Evolutionary conservation across 2,329 filamentous ascomycete species (phyloP), one percentile per base, ranked within the genome.

Genomic region (Fonsecaea multimorphosa): DNA sequence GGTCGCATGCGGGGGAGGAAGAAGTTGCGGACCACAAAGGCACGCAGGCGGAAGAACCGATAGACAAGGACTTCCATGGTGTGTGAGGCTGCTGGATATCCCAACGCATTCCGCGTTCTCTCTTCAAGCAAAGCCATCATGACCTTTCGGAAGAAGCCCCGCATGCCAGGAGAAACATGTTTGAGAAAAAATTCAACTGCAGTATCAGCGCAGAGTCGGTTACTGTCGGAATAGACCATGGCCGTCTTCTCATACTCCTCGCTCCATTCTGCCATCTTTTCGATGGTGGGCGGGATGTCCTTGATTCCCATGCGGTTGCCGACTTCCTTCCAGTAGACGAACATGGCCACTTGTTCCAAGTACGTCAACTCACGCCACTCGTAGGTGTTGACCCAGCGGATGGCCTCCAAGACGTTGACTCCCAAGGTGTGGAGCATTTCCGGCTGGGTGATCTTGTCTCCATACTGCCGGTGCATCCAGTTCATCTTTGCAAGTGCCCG

Each of bases 331-430:
- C 58, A 61, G 89, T 93, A 72, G 90, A 87, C 0, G 86, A 87
- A 16, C 85, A 89, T 76, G 0, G 89, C 90, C 67, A 88, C 90
- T 9, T 81, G 75, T 76, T 93, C 91, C 76, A 92, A 81, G 0
- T 88, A 84, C n/a, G 83, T 88, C 24, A 91, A 75, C 2, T 78
- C 36, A 1, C 91, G 84, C 90, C 90, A 93, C 74, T 93, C 91
- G 71, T 87, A 90, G 3, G 78, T 78, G 2, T 81, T 74, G 27
- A 90, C 83, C 81, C 89, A 92, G 9, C 83, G 79, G 34, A 85
- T 76, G 0, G 89, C 89, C 73, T 92, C 87, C 0, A 83, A 78
- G n/a, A 89, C 83, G 73, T 91, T 91, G 0, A 91, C 75, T 8
- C 81, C 79, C 0, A 90, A 79, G 0, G 87, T 89, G 74, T 88